Percentiles rank a stretch among this genome's conserved stretches.
Conservation (phyloP, 768 basidiomycete genomes). For the Suillus weaverae region DNA sequence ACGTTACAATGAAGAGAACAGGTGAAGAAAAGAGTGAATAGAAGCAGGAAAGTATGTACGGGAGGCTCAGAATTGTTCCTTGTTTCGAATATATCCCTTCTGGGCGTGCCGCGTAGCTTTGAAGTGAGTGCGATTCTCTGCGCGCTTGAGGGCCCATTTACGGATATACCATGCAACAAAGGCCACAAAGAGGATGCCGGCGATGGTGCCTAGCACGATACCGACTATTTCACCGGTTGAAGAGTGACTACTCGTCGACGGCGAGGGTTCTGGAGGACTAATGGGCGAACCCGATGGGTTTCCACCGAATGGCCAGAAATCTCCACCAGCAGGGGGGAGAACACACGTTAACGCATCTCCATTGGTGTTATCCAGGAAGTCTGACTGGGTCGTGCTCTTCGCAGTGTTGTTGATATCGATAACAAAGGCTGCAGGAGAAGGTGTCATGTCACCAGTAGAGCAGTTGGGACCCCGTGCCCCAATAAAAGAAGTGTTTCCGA, state of each 20-base stretch:
- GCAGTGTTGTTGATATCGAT: constrained; percentile 45
- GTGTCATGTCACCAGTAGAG: constrained; percentile 46
- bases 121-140: constrained; percentile 22
- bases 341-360: constrained; percentile 67
- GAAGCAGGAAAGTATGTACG: background rate
- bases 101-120: constrained; percentile 18
- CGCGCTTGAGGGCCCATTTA: constrained; percentile 43
- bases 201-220: constrained; percentile 52
- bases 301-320: constrained; percentile 71
- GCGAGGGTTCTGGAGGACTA: constrained; percentile 14
- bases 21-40: background rate
- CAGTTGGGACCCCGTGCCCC: constrained; percentile 70
- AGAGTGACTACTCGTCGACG: constrained; percentile 18
- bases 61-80: constrained; percentile 2
- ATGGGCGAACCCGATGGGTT: constrained; percentile 40
- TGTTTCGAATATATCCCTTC: constrained; percentile 20
- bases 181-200: constrained; percentile 44
- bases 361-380: constrained; percentile 52
- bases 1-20: background rate
- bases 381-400: constrained; percentile 46
- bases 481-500: constrained; percentile 76
- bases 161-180: constrained; percentile 48
- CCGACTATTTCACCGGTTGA: constrained; percentile 43
- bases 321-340: constrained; percentile 62
- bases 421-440: constrained; percentile 60